Conservation (phyloP, 202 grass and related monocot species). For the Eragrostis tef region DNA sequence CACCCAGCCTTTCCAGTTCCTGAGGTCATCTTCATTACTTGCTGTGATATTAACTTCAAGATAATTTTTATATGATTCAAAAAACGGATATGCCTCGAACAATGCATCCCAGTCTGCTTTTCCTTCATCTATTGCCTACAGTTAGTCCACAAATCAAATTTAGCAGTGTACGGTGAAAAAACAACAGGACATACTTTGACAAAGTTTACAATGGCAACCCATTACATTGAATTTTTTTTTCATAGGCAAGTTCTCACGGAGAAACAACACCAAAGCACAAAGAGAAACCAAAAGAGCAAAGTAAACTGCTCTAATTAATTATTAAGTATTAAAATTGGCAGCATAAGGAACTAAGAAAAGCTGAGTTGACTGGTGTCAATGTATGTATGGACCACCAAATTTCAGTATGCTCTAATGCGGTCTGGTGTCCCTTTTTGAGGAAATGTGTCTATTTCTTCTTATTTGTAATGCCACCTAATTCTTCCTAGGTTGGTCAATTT, state of each 20-base stretch:
- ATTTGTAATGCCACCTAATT: no score
- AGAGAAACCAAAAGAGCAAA: neutral
- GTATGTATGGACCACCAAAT: neutral
- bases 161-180: neutral
- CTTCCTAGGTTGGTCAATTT: neutral
- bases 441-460: neutral
- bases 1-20: conserved; percentile 98
- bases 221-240: neutral
- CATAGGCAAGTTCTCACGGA: neutral
- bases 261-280: neutral
- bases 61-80: conserved; percentile 94
- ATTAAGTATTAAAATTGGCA: neutral
- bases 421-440: no score
- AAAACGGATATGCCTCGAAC: conserved; percentile 87
- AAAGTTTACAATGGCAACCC: conserved; percentile 19
- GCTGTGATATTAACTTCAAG: conserved; percentile 77
- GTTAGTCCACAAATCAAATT: conserved; percentile 33
- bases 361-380: neutral
- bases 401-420: neutral
- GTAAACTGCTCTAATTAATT: neutral
- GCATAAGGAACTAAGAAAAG: neutral
- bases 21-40: conserved; percentile 84
- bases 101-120: conserved; percentile 73
- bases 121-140: conserved; percentile 82
- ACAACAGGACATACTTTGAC: neutral